Base-by-base conservation (phyloP, 768 basidiomycete genomes). In the Agaricus blazei region DNA sequence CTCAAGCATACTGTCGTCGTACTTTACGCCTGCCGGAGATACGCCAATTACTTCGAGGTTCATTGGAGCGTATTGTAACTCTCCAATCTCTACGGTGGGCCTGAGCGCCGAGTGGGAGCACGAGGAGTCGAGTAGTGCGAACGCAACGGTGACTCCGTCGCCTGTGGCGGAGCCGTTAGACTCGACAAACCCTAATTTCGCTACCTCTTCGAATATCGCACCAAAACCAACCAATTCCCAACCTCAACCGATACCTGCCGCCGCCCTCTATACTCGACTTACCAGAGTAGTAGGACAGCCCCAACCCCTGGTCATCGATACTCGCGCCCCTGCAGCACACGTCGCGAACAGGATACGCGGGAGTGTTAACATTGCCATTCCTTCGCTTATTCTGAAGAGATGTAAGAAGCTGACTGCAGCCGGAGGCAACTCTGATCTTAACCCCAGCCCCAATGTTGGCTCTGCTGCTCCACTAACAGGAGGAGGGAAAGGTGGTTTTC, bases 381-480 rank as follows among this genome's bases (percentile, higher is more conserved):
- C 94, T 0, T 88, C 90, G 26, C 82, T 97, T 63, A 93, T 97
- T 64, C 82, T 94, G 62, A 93, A 93, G 68, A 85, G 93, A 19
- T 87, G 80, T 59, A 77, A 83, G 58, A 90, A 88, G 65, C 82
- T 86, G 15, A 55, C 54, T 27, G 54, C 54, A n/a, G 34, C 54
- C 11, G 38, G 47, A 8, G 36, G 36, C 38, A 46, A 43, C 19
- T 40, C 38, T 12, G 23, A 24, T 12, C 31, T 19, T 6, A 41
- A 41, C 42, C 47, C 54, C 6, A 24, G 36, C 19, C n/a, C 46
- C 1, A 48, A 28, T 29, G 36, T n/a, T 24, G 28, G 7, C 11
- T 8, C 11, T 26, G 28, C 19, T 14, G n/a, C 29, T 7, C 42
- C 43, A 2, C 23, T 15, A 23, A 48, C 46, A 23, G 54, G 54